A percentile compares a stretch with the other conserved stretches of the same genome.
These are phyloP conservation scores for Tanacetum coccineum DNA, from an alignment of 129 eudicot genomes.

Conservation along the genomic window DNA sequence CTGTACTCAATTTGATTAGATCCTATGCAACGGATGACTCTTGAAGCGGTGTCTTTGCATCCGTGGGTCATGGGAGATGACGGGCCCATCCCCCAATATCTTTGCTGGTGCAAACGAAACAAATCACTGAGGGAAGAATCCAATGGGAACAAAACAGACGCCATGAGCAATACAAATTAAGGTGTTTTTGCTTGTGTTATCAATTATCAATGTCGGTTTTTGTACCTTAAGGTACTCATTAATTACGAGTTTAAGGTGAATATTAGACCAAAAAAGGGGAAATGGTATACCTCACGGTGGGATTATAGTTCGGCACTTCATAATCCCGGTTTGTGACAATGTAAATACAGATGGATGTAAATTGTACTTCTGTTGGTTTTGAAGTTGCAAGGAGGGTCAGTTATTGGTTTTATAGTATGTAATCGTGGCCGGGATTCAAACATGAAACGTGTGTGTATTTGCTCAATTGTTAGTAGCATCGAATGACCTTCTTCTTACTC, in stretches of 20 bases:
- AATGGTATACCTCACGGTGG: not conserved
- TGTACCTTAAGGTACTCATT: slow-evolving; percentile 24
- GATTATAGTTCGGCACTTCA: slow-evolving; percentile 19
- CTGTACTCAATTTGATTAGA: slow-evolving; percentile 38
- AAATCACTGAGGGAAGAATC: slow-evolving; percentile 30
- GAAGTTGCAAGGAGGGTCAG: not conserved
- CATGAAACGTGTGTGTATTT: too few species aligned
- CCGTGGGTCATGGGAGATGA: slow-evolving; percentile 73
- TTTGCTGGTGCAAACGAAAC: slow-evolving; percentile 76
- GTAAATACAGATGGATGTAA: too few species aligned
- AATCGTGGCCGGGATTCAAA: too few species aligned
- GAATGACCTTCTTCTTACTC: too few species aligned
- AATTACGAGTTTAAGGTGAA: slow-evolving; percentile 25
- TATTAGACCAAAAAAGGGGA: not conserved
- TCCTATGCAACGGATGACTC: slow-evolving; percentile 61
- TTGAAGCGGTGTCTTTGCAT: slow-evolving; percentile 57
- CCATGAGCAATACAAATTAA: slow-evolving; percentile 26
- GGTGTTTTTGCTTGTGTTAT: slow-evolving; percentile 2
- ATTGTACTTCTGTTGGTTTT: too few species aligned
- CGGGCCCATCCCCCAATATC: slow-evolving; percentile 55
- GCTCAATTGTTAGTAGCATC: too few species aligned
- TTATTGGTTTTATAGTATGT: too few species aligned
- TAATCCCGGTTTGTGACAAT: slow-evolving; percentile 8
- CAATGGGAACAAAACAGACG: slow-evolving; percentile 28
- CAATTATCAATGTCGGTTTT: not conserved